A percentile compares a stretch with the other conserved stretches of the same genome.
Evolutionary conservation across 306 rosid species (phyloP).

Genomic region (Vigna trinervia): DNA sequence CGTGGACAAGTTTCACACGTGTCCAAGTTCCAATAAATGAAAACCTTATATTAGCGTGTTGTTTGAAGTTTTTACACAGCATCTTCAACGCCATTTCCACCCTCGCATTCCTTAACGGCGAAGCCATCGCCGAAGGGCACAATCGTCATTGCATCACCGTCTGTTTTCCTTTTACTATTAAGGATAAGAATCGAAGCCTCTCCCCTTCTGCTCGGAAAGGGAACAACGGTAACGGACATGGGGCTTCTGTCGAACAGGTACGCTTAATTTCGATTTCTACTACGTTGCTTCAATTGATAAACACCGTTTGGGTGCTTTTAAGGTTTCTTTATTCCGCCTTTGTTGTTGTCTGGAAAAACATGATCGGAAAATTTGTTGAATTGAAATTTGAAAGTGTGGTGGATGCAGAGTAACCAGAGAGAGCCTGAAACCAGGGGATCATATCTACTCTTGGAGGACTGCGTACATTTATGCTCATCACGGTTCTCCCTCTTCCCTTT

Average conservation of each 20-base stretch:
- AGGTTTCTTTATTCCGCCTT: conserved; percentile 4
- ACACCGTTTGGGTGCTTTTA: conserved; percentile 4
- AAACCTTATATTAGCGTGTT: neutral
- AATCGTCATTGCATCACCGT: neutral
- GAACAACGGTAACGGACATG: conserved; percentile 45
- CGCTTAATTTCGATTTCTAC: neutral
- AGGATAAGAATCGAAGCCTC: neutral
- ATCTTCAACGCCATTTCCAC: neutral
- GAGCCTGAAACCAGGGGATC: conserved; percentile 87
- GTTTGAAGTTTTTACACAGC: neutral
- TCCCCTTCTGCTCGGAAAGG: neutral
- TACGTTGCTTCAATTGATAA: neutral
- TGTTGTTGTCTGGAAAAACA: neutral
- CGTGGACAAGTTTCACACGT: neutral
- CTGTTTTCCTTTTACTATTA: neutral
- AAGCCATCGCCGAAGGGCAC: conserved; percentile 31
- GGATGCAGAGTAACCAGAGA: conserved; percentile 60
- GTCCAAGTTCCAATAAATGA: neutral
- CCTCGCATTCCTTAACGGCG: conserved; percentile 35
- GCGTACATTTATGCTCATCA: conserved; percentile 95
- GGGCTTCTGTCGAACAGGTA: conserved; percentile 87
- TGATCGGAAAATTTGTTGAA: neutral
- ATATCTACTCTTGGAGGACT: conserved; percentile 88
- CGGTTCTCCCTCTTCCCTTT: conserved; percentile 51
- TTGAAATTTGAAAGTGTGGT: conserved; percentile 1